Evolutionary conservation across 768 basidiomycete genomes (phyloP).

Genomic region (Tricholoma furcatifolium): DNA sequence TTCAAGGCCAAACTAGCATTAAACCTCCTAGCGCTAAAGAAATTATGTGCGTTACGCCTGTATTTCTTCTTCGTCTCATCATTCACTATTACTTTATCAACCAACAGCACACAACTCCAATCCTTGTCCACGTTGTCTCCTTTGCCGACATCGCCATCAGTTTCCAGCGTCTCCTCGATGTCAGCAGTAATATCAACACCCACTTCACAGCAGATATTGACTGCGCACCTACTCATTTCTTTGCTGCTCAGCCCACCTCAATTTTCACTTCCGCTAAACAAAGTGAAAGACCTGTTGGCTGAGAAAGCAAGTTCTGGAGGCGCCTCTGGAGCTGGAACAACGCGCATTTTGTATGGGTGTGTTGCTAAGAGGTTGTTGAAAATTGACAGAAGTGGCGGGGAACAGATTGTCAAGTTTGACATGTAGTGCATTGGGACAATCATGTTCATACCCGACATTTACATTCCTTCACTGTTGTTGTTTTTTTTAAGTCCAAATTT

Average conservation of each 20-base stretch:
- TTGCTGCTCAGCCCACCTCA: conserved; percentile 54
- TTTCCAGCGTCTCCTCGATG: conserved; percentile 49
- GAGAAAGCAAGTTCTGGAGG: conserved; percentile 38
- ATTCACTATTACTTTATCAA: neutral
- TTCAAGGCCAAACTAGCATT: conserved; percentile 27
- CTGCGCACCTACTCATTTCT: conserved; percentile 61
- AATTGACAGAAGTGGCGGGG: conserved; percentile 73
- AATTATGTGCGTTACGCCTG: conserved; percentile 49
- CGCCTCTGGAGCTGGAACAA: conserved; percentile 41
- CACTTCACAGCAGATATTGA: conserved; percentile 69
- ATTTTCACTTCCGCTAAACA: conserved; percentile 58
- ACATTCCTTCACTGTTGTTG: no score
- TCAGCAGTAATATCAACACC: conserved; percentile 34
- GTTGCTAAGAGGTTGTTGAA: conserved; percentile 79
- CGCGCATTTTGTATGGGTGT: conserved; percentile 69
- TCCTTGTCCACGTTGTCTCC: conserved; percentile 50
- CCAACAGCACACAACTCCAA: conserved; percentile 54
- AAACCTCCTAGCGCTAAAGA: conserved; percentile 55
- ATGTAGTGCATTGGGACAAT: conserved; percentile 25
- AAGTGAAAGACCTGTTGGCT: conserved; percentile 57
- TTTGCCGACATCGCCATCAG: conserved; percentile 53
- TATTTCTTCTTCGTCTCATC: neutral
- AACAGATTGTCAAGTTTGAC: conserved; percentile 77
- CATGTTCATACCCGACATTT: no score
- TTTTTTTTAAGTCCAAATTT: no score